Evolutionary conservation across 345 rosid species (phyloP).

Genomic region (Melastoma malabathricum): DNA sequence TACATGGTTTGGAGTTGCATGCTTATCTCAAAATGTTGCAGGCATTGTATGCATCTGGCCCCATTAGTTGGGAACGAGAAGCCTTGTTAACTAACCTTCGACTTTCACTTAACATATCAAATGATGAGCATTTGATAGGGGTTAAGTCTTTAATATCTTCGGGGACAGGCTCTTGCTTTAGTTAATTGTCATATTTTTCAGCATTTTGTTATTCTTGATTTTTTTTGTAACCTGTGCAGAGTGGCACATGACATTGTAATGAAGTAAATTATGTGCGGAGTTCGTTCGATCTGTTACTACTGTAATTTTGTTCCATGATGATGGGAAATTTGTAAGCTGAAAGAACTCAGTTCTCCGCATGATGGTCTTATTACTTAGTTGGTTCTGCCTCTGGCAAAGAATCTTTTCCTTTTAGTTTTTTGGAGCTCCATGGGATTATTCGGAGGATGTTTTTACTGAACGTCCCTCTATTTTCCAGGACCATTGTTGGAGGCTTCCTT

Average conservation of each 20-base stretch:
- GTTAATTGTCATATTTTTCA: conserved; percentile 1
- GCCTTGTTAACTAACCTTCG: conserved; percentile 61
- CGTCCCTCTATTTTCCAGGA: conserved; percentile 42
- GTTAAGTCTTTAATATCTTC: conserved; percentile 53
- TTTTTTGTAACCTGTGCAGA: conserved; percentile 4
- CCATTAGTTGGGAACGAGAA: conserved; percentile 74
- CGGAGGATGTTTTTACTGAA: conserved; percentile 15
- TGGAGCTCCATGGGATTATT: conserved; percentile 9
- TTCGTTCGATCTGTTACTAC: neutral
- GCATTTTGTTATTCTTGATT: too few species aligned
- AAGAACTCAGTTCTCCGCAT: too few species aligned
- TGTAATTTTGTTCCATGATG: neutral
- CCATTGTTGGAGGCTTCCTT: conserved; percentile 22
- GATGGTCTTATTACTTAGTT: conserved; percentile 1
- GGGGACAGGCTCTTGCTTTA: conserved; percentile 21
- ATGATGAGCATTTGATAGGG: conserved; percentile 68
- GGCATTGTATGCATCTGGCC: conserved; percentile 52
- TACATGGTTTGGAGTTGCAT: conserved; percentile 51
- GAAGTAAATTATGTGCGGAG: neutral
- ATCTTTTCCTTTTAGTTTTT: conserved; percentile 3
- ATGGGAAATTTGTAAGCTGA: too few species aligned
- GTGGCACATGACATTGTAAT: conserved; percentile 4
- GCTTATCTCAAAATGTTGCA: conserved; percentile 37
- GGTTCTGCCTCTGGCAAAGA: neutral
- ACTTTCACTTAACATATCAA: conserved; percentile 47